phyloP scores from a whole-genome alignment of 2,329 filamentous ascomycete species.

The Epichloe bromicola region DNA sequence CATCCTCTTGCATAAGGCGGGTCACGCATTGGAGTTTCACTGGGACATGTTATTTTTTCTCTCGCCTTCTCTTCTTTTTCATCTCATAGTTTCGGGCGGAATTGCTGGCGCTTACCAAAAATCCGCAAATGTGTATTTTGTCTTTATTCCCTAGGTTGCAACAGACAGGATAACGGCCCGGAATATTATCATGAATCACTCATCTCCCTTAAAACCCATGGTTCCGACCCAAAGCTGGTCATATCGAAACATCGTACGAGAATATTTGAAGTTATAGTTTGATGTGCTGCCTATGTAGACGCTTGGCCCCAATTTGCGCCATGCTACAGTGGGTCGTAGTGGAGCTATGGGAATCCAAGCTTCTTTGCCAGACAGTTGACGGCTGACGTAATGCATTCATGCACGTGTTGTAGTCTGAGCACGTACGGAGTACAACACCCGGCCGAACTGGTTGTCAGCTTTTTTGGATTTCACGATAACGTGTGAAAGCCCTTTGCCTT shows the following conservation, averaged over 20 bases:
- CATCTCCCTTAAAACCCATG: background rate
- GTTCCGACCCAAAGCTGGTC: too few relatives aligned
- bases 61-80: background rate
- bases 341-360: background rate
- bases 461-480: background rate
- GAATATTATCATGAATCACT: background rate
- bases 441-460: background rate
- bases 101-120: background rate
- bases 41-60: background rate
- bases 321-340: background rate
- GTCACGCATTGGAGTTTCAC: background rate
- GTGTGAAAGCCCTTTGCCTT: background rate
- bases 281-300: too few relatives aligned
- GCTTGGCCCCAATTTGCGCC: background rate
- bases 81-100: background rate
- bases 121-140: background rate
- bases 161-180: background rate
- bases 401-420: background rate
- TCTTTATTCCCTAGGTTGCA: background rate
- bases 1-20: background rate
- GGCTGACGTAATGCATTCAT: background rate
- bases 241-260: too few relatives aligned
- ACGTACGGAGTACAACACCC: background rate
- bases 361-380: too few relatives aligned
- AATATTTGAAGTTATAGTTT: too few relatives aligned